Conservation (phyloP, 148 eudicot genomes). For the Chenopodium album region DNA sequence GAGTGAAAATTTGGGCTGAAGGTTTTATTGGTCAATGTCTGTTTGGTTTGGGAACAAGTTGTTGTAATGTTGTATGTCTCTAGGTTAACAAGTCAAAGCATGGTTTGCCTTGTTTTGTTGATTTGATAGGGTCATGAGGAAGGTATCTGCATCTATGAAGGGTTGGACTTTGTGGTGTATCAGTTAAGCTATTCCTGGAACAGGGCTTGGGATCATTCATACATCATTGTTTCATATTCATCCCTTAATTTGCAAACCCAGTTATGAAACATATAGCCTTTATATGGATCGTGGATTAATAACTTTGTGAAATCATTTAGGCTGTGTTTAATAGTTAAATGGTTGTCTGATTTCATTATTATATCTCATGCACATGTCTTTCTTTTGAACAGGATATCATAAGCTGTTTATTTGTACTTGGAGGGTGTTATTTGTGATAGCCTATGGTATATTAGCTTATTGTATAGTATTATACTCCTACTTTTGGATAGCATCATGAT, state of each 20-base stretch:
- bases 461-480: not conserved
- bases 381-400: not conserved
- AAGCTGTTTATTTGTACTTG: not conserved
- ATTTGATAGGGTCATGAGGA: not conserved
- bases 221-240: not conserved
- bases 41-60: not conserved
- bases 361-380: slow-evolving; percentile 2
- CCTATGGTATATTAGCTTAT: not conserved
- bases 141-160: not conserved
- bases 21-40: not conserved
- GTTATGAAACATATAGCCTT: not conserved
- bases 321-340: not conserved
- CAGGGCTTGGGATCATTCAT: not conserved
- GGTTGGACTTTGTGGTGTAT: not conserved
- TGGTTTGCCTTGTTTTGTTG: not conserved
- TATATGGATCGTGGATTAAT: not conserved
- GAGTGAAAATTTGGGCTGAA: not conserved
- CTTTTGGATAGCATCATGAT: not conserved
- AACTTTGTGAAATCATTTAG: not conserved
- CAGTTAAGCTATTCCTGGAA: not conserved
- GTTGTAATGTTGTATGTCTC: not conserved
- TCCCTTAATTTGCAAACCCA: not conserved
- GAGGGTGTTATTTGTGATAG: not conserved
- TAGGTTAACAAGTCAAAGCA: not conserved
- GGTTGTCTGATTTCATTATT: not conserved